Evolutionary conservation across 2,329 filamentous ascomycete genomes (phyloP).

Genomic region (Cytospora piceicola): DNA sequence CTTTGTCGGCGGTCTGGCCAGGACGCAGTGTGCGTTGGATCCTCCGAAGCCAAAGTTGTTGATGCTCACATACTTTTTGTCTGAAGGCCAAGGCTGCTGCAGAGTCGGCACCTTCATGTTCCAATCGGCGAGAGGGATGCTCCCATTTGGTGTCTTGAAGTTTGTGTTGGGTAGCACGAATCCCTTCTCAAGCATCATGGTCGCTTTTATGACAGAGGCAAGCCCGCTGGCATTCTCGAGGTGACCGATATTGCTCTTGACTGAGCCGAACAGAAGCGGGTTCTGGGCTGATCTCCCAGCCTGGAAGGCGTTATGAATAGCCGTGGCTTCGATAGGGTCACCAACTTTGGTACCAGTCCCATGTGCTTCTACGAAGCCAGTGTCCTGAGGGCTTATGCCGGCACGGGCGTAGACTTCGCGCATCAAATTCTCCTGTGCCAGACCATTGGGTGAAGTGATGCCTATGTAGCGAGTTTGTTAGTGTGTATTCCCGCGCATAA

Average conservation of each 20-base stretch:
- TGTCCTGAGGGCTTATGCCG: constrained; percentile 28
- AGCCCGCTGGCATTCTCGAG: constrained; percentile 33
- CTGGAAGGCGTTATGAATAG: constrained; percentile 35
- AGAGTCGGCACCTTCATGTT: constrained; percentile 22
- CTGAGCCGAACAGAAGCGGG: constrained; percentile 33
- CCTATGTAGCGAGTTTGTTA: constrained; percentile 2
- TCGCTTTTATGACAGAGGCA: constrained; percentile 33
- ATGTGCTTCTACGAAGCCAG: constrained; percentile 36
- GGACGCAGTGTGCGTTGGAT: constrained; percentile 37
- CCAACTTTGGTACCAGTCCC: constrained; percentile 43
- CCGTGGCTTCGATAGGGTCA: constrained; percentile 43
- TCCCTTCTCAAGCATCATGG: constrained; percentile 33
- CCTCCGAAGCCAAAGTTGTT: constrained; percentile 41
- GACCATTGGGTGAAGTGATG: constrained; percentile 40
- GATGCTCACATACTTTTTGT: constrained; percentile 29
- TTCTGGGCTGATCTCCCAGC: constrained; percentile 4
- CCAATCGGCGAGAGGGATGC: constrained; percentile 27
- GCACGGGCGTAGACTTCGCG: constrained; percentile 31
- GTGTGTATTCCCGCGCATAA: neutral
- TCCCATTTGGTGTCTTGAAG: constrained; percentile 31
- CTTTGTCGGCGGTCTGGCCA: constrained; percentile 31
- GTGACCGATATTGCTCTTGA: constrained; percentile 37
- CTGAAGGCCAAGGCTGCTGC: constrained; percentile 24
- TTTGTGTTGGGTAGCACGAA: constrained; percentile 32
- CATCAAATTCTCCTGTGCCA: constrained; percentile 34